These are phyloP conservation scores for Chloroidium sp. DNA, from an alignment of 163 green algal species.

Conservation along the genomic window DNA sequence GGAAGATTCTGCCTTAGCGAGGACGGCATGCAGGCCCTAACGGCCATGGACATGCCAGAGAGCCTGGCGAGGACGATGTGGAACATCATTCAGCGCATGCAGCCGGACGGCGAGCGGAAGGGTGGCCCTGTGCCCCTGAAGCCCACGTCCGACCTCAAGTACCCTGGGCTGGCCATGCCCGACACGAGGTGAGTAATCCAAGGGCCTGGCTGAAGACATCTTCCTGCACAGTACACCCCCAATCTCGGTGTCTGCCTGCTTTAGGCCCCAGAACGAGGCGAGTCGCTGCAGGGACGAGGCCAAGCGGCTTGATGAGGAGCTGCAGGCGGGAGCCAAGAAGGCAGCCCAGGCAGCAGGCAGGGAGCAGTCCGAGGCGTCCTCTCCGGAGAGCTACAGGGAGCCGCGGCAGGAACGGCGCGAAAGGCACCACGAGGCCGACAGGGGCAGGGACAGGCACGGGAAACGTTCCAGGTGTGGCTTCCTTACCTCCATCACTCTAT, in stretches of 20 bases:
- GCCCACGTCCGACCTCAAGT: background rate
- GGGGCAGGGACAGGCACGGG: constrained; percentile 10
- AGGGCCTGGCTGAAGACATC: background rate
- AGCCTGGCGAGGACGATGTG: constrained; percentile 62
- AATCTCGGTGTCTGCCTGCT: background rate
- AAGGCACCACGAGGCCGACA: constrained; percentile 19
- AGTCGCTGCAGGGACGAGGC: constrained; percentile 69
- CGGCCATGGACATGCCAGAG: constrained; percentile 51
- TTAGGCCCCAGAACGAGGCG: constrained; percentile 21
- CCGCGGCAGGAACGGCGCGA: constrained; percentile 11
- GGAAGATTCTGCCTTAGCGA: too few species aligned
- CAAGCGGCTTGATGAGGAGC: constrained; percentile 62
- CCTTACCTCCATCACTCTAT: background rate
- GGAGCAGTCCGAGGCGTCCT: constrained; percentile 9
- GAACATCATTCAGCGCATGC: constrained; percentile 54
- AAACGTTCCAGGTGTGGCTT: background rate
- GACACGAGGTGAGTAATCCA: constrained; percentile 1
- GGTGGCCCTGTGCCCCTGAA: background rate
- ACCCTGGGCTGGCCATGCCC: constrained; percentile 1
- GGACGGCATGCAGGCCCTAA: constrained; percentile 21
- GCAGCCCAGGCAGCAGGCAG: background rate
- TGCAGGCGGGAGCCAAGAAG: constrained; percentile 40
- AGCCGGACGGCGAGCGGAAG: constrained; percentile 6
- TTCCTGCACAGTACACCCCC: background rate
- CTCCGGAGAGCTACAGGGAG: background rate